These are phyloP conservation scores for Tetrapisispora namnaoensis DNA, from an alignment of 805 yeast genomes.

Conservation along the genomic window DNA sequence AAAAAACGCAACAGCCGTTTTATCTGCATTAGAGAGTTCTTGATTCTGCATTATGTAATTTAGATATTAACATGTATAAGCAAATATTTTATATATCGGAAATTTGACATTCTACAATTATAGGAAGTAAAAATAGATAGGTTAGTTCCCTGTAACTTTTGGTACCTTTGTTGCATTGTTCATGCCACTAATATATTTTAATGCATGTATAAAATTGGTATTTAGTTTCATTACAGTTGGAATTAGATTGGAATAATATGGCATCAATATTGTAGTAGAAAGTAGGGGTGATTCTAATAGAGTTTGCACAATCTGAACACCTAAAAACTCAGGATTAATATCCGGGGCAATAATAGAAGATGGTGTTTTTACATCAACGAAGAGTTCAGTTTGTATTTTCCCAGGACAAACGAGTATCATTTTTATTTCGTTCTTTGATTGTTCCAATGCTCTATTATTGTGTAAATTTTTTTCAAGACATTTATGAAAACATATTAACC, in stretches of 20 bases:
- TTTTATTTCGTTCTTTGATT: conserved; percentile 33
- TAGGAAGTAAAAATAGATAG: not conserved
- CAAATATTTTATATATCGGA: not conserved
- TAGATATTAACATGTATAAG: not conserved
- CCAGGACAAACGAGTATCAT: conserved; percentile 82
- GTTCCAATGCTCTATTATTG: conserved; percentile 24
- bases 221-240: conserved; percentile 68
- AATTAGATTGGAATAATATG: conserved; percentile 65
- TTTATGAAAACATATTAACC: conserved; percentile 75
- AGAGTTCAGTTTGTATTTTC: conserved; percentile 69
- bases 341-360: conserved; percentile 72
- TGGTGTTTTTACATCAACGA: conserved; percentile 65
- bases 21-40: conserved; percentile 42
- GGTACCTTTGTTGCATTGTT: conserved; percentile 33
- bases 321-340: conserved; percentile 58
- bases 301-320: conserved; percentile 45
- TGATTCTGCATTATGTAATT: conserved; percentile 3
- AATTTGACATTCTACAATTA: not conserved
- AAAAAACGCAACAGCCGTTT: conserved; percentile 53
- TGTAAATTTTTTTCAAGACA: conserved; percentile 45
- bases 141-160: not conserved
- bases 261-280: conserved; percentile 60
- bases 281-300: conserved; percentile 42
- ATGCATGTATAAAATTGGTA: conserved; percentile 39
- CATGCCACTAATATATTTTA: conserved; percentile 50